These are phyloP conservation scores for Otatea glauca DNA, from an alignment of 176 grass and related monocot genomes.

Conservation along the genomic window DNA sequence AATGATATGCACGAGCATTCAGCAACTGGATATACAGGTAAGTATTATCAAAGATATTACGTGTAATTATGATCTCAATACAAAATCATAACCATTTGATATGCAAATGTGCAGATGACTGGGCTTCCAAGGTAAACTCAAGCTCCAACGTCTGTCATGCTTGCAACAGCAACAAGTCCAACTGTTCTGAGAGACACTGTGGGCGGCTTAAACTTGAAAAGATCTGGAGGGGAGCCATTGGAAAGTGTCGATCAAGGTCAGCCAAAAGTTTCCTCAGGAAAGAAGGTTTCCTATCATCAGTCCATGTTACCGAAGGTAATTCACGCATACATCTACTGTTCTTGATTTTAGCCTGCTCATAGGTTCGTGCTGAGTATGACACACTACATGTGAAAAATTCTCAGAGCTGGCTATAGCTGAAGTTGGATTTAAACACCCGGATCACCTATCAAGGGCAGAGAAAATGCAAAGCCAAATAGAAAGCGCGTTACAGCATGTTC, in stretches of 20 bases:
- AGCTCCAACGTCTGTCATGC: constrained; percentile 75
- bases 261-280: constrained; percentile 85
- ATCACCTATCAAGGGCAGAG: constrained; percentile 85
- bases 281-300: constrained; percentile 78
- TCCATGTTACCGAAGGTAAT: constrained; percentile 91
- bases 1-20: constrained; percentile 60
- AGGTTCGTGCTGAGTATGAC: constrained; percentile 38
- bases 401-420: constrained; percentile 88
- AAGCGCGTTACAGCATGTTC: constrained; percentile 69
- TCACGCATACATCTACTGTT: constrained; percentile 19
- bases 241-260: constrained; percentile 81
- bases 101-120: constrained; percentile 65
- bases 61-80: background rate
- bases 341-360: constrained; percentile 26
- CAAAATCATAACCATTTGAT: constrained; percentile 33
- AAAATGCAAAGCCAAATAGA: constrained; percentile 79
- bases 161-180: constrained; percentile 74
- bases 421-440: constrained; percentile 84
- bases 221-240: constrained; percentile 82
- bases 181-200: constrained; percentile 84
- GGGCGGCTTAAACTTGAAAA: constrained; percentile 81
- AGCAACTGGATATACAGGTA: constrained; percentile 80
- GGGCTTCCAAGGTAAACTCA: constrained; percentile 72
- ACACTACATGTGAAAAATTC: constrained; percentile 37
- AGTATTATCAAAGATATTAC: background rate